Evolutionary conservation across 169 alveolate species (phyloP).

Genomic region (Amoebophrya sp.): DNA sequence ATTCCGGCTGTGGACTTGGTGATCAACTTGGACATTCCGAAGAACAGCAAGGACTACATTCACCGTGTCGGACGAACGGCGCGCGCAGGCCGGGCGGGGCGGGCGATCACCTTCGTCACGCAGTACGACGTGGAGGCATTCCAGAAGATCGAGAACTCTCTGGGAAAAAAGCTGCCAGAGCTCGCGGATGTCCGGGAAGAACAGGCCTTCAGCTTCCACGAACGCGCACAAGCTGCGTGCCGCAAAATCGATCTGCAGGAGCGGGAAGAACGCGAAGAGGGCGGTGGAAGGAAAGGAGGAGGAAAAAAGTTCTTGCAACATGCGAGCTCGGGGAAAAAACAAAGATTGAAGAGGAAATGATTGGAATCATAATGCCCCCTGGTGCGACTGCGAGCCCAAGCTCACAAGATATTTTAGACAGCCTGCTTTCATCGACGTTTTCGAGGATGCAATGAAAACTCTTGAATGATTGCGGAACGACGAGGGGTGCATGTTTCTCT

Average conservation of each 20-base stretch:
- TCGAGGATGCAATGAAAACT: too few species aligned
- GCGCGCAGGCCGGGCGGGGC: slow-evolving; percentile 93
- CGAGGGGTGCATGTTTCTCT: too few species aligned
- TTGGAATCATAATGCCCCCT: too few species aligned
- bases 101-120: slow-evolving; percentile 44
- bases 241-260: not conserved
- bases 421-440: too few species aligned
- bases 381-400: too few species aligned
- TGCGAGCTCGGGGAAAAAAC: too few species aligned
- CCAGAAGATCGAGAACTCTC: slow-evolving; percentile 25
- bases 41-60: slow-evolving; percentile 78
- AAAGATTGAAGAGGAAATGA: too few species aligned
- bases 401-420: too few species aligned
- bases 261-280: not conserved
- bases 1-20: slow-evolving; percentile 86
- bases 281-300: not conserved
- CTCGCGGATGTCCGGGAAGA: not conserved
- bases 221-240: not conserved
- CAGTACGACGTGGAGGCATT: slow-evolving; percentile 28
- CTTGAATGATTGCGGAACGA: too few species aligned
- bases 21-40: slow-evolving; percentile 96
- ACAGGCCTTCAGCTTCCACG: not conserved
- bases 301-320: too few species aligned
- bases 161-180: slow-evolving; percentile 25
- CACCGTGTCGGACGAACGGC: slow-evolving; percentile 98